Evolutionary conservation across 495 filamentous ascomycete genomes (phyloP).

Genomic region (Astrocystis sublimbata): DNA sequence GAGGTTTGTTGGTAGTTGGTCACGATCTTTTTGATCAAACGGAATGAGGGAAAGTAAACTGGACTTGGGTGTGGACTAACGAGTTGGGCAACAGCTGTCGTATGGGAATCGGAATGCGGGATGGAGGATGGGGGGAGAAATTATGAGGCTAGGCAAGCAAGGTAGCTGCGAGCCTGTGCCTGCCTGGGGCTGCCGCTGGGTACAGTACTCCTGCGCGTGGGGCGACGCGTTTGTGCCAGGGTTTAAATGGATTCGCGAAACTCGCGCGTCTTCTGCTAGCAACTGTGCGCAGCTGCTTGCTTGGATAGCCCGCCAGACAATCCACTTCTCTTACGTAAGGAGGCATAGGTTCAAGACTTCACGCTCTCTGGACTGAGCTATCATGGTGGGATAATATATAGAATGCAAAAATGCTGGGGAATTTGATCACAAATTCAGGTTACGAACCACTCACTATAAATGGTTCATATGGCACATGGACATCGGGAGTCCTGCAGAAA

Average conservation of each 20-base stretch:
- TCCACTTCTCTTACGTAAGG: too few species aligned
- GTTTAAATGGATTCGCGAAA: constrained; percentile 29
- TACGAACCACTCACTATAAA: too few species aligned
- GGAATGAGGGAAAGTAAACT: background rate
- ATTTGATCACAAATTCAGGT: too few species aligned
- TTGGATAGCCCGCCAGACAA: background rate
- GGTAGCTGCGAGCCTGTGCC: constrained; percentile 1
- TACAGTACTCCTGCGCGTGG: constrained; percentile 28
- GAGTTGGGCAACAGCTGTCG: background rate
- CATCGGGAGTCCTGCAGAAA: too few species aligned
- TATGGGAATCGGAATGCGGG: too few species aligned
- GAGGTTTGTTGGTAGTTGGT: background rate
- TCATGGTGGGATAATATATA: too few species aligned
- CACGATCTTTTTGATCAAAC: background rate
- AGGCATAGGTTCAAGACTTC: too few species aligned
- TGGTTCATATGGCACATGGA: too few species aligned
- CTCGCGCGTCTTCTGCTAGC: constrained; percentile 1
- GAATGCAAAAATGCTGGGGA: too few species aligned
- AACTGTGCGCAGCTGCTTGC: constrained; percentile 5
- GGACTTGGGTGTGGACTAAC: background rate
- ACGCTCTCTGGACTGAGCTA: too few species aligned
- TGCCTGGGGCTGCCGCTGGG: too few species aligned
- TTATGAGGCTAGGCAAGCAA: constrained; percentile 1
- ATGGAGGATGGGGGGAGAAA: constrained; percentile 11
- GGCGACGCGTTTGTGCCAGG: constrained; percentile 22